Evolutionary conservation across 352 stramenopile genomes (phyloP).

Genomic region (Pythium aquatile): DNA sequence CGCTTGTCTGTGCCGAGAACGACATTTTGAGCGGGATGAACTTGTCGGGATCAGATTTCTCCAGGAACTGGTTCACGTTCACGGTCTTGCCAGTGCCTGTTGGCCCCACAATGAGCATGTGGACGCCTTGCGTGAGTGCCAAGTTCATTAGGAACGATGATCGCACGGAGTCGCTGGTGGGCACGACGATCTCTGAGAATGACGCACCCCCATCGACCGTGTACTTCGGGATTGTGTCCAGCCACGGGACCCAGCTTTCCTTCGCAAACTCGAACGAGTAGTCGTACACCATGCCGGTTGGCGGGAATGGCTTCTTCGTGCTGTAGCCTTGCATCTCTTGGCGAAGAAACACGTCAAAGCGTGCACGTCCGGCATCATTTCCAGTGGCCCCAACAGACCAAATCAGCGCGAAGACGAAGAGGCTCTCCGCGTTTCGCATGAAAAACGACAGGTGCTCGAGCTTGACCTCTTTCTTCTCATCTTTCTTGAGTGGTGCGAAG

Average conservation of each 20-base stretch:
- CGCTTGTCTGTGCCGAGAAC: slow-evolving; percentile 92
- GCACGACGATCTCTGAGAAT: slow-evolving; percentile 93
- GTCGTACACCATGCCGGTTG: slow-evolving; percentile 82
- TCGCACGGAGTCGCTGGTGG: slow-evolving; percentile 91
- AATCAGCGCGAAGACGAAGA: slow-evolving; percentile 92
- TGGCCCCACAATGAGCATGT: slow-evolving; percentile 92
- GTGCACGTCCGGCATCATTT: slow-evolving; percentile 77
- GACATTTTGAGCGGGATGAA: slow-evolving; percentile 91
- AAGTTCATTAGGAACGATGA: slow-evolving; percentile 92
- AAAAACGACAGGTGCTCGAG: slow-evolving; percentile 67
- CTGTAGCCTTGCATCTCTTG: slow-evolving; percentile 72
- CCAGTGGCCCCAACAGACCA: slow-evolving; percentile 92
- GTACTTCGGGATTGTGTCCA: slow-evolving; percentile 88
- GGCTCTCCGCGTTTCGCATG: slow-evolving; percentile 74
- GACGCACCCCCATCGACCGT: slow-evolving; percentile 66
- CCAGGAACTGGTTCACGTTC: slow-evolving; percentile 92
- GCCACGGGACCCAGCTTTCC: slow-evolving; percentile 87
- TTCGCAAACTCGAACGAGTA: slow-evolving; percentile 86
- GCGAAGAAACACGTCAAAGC: slow-evolving; percentile 88
- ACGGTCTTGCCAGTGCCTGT: slow-evolving; percentile 95
- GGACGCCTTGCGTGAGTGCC: slow-evolving; percentile 73
- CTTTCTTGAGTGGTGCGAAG: slow-evolving; percentile 75
- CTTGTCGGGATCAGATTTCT: slow-evolving; percentile 84
- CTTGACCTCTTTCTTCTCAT: slow-evolving; percentile 86
- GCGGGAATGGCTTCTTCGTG: slow-evolving; percentile 54